These are phyloP conservation scores for Xeromyces bisporus DNA, from an alignment of 495 filamentous ascomycete genomes.

Conservation along the genomic window DNA sequence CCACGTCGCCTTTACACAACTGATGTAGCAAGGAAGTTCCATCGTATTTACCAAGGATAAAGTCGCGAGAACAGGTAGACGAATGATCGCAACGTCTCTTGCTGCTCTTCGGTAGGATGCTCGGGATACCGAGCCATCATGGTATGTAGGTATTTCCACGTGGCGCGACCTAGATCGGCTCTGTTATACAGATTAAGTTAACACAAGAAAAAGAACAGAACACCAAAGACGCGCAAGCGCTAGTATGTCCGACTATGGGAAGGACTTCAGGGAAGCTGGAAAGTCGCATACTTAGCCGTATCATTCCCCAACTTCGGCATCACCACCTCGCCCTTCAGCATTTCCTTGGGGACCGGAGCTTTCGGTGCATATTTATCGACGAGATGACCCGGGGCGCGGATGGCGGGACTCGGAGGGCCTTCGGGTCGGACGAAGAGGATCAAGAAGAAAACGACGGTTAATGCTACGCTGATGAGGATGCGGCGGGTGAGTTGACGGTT, in stretches of 20 bases:
- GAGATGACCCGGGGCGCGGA: conserved; percentile 28
- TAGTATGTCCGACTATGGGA: too few relatives aligned
- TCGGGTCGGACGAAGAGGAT: conserved; percentile 25
- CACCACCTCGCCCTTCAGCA: conserved; percentile 62
- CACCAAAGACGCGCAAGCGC: too few relatives aligned
- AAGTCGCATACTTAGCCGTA: conserved; percentile 42
- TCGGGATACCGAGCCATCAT: conserved; percentile 89
- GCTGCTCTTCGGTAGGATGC: conserved; percentile 65
- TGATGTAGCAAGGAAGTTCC: too few relatives aligned
- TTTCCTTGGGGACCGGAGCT: conserved; percentile 16
- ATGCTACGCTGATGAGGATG: conserved; percentile 19
- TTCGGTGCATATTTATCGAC: conserved; percentile 15
- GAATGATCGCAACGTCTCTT: conserved; percentile 65
- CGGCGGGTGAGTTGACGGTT: conserved; percentile 27
- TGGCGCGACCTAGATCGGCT: conserved; percentile 73
- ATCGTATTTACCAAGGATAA: conserved; percentile 55
- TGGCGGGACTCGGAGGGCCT: conserved; percentile 23
- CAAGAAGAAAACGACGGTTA: conserved; percentile 21
- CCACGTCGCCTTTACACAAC: not conserved
- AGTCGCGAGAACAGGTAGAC: conserved; percentile 80
- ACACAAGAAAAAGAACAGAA: not conserved
- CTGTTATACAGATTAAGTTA: conserved; percentile 19
- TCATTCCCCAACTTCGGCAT: conserved; percentile 86
- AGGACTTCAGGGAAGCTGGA: not conserved
- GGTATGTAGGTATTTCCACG: conserved; percentile 90